phyloP scores from a whole-genome alignment of 148 eudicot genomes.

The Persicaria tinctoria region DNA sequence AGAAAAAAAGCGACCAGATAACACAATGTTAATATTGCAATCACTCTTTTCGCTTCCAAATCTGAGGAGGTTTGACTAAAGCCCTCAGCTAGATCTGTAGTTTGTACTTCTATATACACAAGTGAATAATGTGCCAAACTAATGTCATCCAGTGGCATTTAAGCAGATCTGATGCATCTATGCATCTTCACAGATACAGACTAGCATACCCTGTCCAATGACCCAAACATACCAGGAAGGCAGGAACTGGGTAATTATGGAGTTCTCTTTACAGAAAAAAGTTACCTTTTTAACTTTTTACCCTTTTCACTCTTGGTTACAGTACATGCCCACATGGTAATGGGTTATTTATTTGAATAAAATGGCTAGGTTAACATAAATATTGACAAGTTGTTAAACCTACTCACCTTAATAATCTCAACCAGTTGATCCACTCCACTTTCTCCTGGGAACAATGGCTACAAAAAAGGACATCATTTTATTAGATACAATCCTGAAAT shows the following conservation, averaged over 20 bases:
- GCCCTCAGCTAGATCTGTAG: slow-evolving; percentile 2
- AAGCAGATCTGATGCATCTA: slow-evolving; percentile 4
- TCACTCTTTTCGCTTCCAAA: not conserved
- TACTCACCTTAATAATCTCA: slow-evolving; percentile 42
- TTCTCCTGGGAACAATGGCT: slow-evolving; percentile 57
- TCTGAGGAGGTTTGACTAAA: not conserved
- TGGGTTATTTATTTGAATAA: not conserved
- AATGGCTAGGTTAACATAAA: not conserved
- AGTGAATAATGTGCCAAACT: not conserved
- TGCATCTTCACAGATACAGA: not conserved
- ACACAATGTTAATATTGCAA: not conserved
- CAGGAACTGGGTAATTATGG: not conserved
- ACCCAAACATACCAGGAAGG: not conserved
- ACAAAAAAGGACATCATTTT: slow-evolving; percentile 6
- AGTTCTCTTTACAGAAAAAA: not conserved
- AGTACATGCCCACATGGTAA: not conserved
- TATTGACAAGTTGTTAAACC: not conserved
- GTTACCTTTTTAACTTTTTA: not conserved
- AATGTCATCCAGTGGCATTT: slow-evolving; percentile 1
- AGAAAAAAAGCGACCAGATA: not conserved
- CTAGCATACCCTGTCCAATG: not conserved
- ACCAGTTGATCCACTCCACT: slow-evolving; percentile 56
- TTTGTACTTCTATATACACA: not conserved
- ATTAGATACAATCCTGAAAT: not conserved
- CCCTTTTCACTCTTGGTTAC: not conserved